Evolutionary conservation across 352 stramenopile species (phyloP), one percentile per base, ranked within the genome.

Genomic region (Phytophthora capsici): DNA sequence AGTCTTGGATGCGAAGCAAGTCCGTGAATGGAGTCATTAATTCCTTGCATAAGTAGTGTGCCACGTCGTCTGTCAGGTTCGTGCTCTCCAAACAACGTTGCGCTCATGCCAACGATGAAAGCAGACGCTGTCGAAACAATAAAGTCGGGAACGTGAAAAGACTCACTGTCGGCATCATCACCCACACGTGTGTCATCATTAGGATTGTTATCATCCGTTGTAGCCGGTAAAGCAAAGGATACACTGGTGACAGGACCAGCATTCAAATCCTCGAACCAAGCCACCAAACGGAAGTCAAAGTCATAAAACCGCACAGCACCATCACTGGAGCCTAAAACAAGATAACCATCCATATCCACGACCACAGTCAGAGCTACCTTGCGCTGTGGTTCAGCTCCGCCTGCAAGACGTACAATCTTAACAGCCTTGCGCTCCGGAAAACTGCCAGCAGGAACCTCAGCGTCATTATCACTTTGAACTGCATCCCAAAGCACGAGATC

Each of bases 261-360:
- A 50, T 95, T 93, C 30, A 98, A 82, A 56, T 98, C 93, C 67
- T 98, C 94, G 54, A 96, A 98, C 92, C 93, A 98, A 13, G 93
- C 89, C 22, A 97, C 81, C 16, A 98, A 80, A 23, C 94, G 87
- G 43, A 98, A 96, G 47, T 95, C 89, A 69, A 96, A 95, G 75
- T 98, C 93, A 63, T 97, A 98, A 68, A 98, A 97, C 6, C 94
- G 86, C 14, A 98, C 90, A 7, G 84, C 82, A 19, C 94, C 94
- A 57, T 98, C 94, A 30, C 78, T 91, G 10, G 86, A 93, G 8
- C 87, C 94, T 19, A 98, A 67, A 30, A 98, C 89, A 6, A 98
- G 69, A 65, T 98, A 97, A 19, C 88, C 82, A 46, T 97, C 88
- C 75, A 95, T 93, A 61, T 94, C 87, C 1, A 77, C 72, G 22